These are phyloP conservation scores for Pseudisothecium myosuroides DNA, from an alignment of 225 moss, liverwort and hornwort genomes.

Conservation along the genomic window DNA sequence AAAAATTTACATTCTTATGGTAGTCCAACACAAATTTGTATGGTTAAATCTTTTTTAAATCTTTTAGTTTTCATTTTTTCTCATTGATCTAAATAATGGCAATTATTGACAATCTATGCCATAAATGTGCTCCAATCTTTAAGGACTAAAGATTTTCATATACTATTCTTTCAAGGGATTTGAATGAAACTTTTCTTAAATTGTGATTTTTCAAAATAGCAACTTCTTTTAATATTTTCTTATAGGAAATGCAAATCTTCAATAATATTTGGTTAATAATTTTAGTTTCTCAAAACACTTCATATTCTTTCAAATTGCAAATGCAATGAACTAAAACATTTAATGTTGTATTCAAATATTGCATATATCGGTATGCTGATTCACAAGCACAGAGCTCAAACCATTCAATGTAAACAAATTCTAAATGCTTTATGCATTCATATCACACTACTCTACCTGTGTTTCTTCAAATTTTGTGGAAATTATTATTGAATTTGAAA, in stretches of 20 bases:
- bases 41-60: background rate
- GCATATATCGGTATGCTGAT: background rate
- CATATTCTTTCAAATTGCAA: background rate
- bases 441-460: background rate
- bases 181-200: rapidly evolving
- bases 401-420: background rate
- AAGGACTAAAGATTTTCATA: rapidly evolving
- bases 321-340: background rate
- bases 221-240: background rate
- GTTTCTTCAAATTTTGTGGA: rapidly evolving
- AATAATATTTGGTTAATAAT: background rate
- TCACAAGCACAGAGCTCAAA: background rate
- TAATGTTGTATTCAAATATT: background rate
- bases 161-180: background rate
- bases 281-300: background rate
- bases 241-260: background rate
- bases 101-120: background rate
- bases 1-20: background rate
- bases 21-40: background rate
- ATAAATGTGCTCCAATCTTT: rapidly evolving
- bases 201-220: background rate
- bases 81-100: background rate
- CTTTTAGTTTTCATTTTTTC: background rate
- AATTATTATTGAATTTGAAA: background rate
- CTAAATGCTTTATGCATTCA: background rate